These are phyloP conservation scores for Vitis riparia DNA, from an alignment of 164 flowering plant species.

Conservation along the genomic window DNA sequence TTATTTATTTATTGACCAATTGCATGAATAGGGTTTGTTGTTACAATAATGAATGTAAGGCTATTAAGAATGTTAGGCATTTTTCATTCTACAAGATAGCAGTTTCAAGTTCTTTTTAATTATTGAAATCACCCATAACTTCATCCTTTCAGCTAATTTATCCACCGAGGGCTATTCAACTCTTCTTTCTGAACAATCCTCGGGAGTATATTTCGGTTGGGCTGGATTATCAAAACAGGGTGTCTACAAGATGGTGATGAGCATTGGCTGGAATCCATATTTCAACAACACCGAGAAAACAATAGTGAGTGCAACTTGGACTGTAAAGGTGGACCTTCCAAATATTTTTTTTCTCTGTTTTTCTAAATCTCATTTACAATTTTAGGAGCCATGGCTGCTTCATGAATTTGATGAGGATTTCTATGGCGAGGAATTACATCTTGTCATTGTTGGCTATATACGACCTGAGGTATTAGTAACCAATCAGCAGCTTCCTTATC, in stretches of 20 bases:
- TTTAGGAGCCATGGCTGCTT: constrained; percentile 96
- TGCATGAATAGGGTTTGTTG: too few relatives aligned
- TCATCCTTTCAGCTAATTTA: constrained; percentile 67
- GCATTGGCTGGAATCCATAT: constrained; percentile 96
- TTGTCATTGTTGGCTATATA: constrained; percentile 82
- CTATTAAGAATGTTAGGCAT: too few relatives aligned
- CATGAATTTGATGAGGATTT: constrained; percentile 88
- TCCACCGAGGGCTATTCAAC: constrained; percentile 58
- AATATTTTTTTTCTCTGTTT: not conserved
- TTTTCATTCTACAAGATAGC: too few relatives aligned
- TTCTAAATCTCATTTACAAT: constrained; percentile 2
- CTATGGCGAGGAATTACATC: constrained; percentile 84
- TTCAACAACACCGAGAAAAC: constrained; percentile 89
- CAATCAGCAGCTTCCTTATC: too few relatives aligned
- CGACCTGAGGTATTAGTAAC: constrained; percentile 71
- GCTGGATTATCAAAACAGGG: constrained; percentile 74
- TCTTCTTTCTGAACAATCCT: constrained; percentile 63
- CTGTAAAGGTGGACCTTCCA: not conserved
- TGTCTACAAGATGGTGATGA: constrained; percentile 94
- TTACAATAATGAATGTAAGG: too few relatives aligned
- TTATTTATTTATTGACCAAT: too few relatives aligned
- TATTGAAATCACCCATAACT: too few relatives aligned
- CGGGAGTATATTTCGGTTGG: constrained; percentile 98
- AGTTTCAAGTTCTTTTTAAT: too few relatives aligned
- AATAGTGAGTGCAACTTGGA: constrained; percentile 57